phyloP scores from a whole-genome alignment of 257 asterid species.

The Solanum sejunctum region DNA sequence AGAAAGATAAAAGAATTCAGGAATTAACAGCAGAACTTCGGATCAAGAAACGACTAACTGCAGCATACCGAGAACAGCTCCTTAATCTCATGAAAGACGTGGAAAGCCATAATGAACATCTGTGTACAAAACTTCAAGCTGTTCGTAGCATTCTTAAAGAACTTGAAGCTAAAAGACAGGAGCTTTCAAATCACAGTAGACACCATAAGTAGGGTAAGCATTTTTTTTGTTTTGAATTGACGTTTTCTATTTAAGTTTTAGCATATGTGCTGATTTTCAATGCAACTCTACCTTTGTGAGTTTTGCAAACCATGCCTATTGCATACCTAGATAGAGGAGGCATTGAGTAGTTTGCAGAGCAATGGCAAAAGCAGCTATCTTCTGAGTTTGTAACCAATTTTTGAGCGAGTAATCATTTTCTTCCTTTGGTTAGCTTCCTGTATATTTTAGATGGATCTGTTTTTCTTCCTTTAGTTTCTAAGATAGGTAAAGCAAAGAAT shows the following conservation, averaged over 20 bases:
- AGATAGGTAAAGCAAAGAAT: not conserved
- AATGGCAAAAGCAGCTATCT: not conserved
- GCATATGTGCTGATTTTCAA: not conserved
- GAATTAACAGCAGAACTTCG: conserved; percentile 65
- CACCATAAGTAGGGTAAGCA: conserved; percentile 21
- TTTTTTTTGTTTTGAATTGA: not conserved
- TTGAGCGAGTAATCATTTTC: not conserved
- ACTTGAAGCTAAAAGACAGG: conserved; percentile 41
- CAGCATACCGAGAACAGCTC: conserved; percentile 58
- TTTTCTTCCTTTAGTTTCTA: not conserved
- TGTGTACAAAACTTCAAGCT: conserved; percentile 36
- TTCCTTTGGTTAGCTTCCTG: not conserved
- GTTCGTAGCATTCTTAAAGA: conserved; percentile 36
- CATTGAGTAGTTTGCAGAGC: not conserved
- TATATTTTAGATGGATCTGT: not conserved
- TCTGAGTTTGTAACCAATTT: not conserved
- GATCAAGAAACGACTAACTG: conserved; percentile 49
- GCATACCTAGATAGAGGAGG: not conserved
- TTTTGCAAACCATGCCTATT: not conserved
- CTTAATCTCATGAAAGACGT: conserved; percentile 56
- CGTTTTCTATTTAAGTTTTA: not conserved
- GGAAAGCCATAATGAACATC: conserved; percentile 50
- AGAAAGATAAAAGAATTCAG: conserved; percentile 66
- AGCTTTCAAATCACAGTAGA: conserved; percentile 14
- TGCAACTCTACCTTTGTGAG: not conserved